Evolutionary conservation across 345 rosid genomes (phyloP), one percentile per base, ranked within the genome.

Genomic region (Mercurialis annua): DNA sequence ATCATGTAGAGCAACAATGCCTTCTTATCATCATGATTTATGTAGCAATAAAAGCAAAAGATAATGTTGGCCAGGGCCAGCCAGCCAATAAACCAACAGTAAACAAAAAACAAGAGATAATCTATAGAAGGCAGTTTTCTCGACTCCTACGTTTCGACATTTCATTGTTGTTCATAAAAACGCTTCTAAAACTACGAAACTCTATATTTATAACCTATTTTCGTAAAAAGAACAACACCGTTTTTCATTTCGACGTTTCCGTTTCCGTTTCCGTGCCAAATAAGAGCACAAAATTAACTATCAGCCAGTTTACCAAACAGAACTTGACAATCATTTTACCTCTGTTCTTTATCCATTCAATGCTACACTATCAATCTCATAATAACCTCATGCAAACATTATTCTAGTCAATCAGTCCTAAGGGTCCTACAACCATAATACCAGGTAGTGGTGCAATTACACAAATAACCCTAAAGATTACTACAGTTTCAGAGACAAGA

Each of bases 1-100:
- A 46, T 77, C 83, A 71, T 50, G 80, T 64, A 78, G 67, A 34
- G 64, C 10, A 51, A 40, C 76, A 62, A 46, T 68, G 38, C 67
- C 78, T 49, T 47, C 76, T 77, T 65, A 77, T 81, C 76, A 68
- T 63, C 53, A 71, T 49, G 69, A 58, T 40, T 44, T 33, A 59
- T 61, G 65, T 65, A 59, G 71, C 77, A 43, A 72, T 76, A 63
- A 78, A 65, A 70, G 76, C 78, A 63, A 69, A 74, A 68, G 64
- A 70, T 69, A 31, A n/a, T 66, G 56, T 18, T 34, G 65, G 52
- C 36, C 11, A 46, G 6, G 51, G 42, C 48, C 18, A 51, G 47
- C 58, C 66, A 61, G 62, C 66, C 50, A 68, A 36, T 43, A 59
- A 69, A 51, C 59, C 71, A 59, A 49, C 46, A 52, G 68, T 75